Conservation (phyloP, 2,329 filamentous ascomycete species). For the Aspergillus pseudotamarii region DNA sequence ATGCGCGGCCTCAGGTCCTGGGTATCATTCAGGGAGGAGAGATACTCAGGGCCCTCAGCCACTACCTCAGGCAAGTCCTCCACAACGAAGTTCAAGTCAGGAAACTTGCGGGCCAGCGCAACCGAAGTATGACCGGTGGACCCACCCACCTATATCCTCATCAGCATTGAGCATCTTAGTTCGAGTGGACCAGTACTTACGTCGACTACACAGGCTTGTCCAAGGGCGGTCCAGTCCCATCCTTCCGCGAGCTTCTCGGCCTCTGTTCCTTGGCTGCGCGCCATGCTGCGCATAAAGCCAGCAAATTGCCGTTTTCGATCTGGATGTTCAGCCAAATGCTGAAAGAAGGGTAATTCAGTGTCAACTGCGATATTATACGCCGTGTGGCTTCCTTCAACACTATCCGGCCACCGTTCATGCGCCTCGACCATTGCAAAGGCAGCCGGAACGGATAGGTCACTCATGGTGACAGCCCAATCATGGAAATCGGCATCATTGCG, state of each 20-base stretch:
- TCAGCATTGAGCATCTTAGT: not conserved
- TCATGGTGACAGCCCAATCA: slow-evolving; percentile 60
- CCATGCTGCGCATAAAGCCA: slow-evolving; percentile 58
- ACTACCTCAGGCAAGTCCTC: slow-evolving; percentile 44
- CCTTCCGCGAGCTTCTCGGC: slow-evolving; percentile 56
- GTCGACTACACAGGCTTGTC: slow-evolving; percentile 58
- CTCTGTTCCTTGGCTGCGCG: slow-evolving; percentile 60
- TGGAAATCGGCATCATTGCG: slow-evolving; percentile 26
- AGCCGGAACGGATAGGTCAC: slow-evolving; percentile 20
- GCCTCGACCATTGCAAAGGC: slow-evolving; percentile 27
- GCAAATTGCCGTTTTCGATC: slow-evolving; percentile 55
- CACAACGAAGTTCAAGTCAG: slow-evolving; percentile 58
- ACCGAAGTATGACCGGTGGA: slow-evolving; percentile 61
- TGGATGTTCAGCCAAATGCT: slow-evolving; percentile 28
- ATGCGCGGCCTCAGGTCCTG: slow-evolving; percentile 20
- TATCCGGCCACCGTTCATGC: slow-evolving; percentile 24
- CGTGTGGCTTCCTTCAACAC: slow-evolving; percentile 23
- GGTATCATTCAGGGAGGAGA: not conserved
- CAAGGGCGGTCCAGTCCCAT: slow-evolving; percentile 56
- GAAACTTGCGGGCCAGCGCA: slow-evolving; percentile 56
- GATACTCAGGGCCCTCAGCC: not conserved
- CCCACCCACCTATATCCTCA: slow-evolving; percentile 46
- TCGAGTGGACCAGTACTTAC: not conserved
- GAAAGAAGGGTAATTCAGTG: slow-evolving; percentile 36
- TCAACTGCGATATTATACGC: slow-evolving; percentile 33